phyloP scores from a whole-genome alignment of 805 yeast genomes.

The Kazachstania kunashirensis region DNA sequence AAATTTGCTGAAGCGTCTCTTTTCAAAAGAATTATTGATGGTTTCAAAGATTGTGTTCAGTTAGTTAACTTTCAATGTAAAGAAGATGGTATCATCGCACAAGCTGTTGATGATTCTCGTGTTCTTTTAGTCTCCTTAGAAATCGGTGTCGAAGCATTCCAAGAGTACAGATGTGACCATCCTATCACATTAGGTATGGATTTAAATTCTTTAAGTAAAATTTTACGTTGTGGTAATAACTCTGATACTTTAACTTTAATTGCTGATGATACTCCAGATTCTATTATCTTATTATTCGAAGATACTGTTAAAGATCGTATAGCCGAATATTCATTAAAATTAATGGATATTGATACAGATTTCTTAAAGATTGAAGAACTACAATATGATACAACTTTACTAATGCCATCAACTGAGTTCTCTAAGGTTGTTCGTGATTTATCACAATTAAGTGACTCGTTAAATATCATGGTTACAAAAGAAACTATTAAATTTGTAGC shows the following conservation, averaged over 20 bases:
- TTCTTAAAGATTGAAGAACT: conserved; percentile 88
- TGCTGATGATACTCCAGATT: conserved; percentile 83
- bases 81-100: conserved; percentile 89
- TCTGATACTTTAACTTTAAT: conserved; percentile 79
- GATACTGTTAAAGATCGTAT: conserved; percentile 85
- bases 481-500: conserved; percentile 84
- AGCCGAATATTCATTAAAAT: conserved; percentile 80
- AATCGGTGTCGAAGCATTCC: conserved; percentile 81
- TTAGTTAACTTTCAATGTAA: conserved; percentile 95
- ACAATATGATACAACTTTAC: conserved; percentile 77
- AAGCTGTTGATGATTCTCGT: conserved; percentile 96
- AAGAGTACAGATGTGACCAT: conserved; percentile 91
- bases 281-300: conserved; percentile 74
- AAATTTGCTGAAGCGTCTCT: conserved; percentile 88
- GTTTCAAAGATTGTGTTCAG: conserved; percentile 89
- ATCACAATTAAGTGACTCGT: conserved; percentile 76
- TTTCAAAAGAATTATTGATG: conserved; percentile 84
- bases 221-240: conserved; percentile 83
- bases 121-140: conserved; percentile 81
- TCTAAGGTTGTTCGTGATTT: conserved; percentile 84
- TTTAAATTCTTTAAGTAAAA: conserved; percentile 75
- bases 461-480: conserved; percentile 78
- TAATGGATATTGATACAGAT: conserved; percentile 95
- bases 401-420: conserved; percentile 82
- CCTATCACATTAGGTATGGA: conserved; percentile 88